Percentiles rank a stretch among this genome's conserved stretches.
phyloP scores from a whole-genome alignment of 2,329 filamentous ascomycete genomes.

The Colletotrichum sp. region DNA sequence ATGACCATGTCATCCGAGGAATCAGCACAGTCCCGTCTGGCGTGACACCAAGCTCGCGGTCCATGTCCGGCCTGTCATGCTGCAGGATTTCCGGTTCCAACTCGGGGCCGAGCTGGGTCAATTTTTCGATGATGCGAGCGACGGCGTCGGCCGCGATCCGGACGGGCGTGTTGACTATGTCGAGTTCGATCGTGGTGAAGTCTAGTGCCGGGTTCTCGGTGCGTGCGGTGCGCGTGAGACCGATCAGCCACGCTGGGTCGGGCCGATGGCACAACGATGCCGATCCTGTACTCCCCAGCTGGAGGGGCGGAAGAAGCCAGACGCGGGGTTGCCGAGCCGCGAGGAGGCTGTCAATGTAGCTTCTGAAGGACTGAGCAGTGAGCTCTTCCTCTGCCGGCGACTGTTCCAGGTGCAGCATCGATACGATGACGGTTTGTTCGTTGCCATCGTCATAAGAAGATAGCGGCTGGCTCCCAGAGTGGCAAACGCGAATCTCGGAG shows the following conservation, averaged over 20 bases:
- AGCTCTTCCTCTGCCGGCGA: background rate
- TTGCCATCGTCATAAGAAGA: background rate
- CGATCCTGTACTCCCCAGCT: background rate
- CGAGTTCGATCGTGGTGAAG: conserved; percentile 34
- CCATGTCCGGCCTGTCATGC: background rate
- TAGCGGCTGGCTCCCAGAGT: background rate
- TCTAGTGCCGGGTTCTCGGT: conserved; percentile 27
- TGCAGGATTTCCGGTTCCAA: background rate
- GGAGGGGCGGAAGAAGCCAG: background rate
- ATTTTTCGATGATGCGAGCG: background rate
- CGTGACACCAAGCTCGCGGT: background rate
- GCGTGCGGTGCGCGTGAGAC: conserved; percentile 31
- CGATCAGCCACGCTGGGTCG: conserved; percentile 30
- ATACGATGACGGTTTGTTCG: background rate
- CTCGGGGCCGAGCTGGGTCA: background rate
- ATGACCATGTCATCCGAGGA: background rate
- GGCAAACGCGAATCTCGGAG: background rate
- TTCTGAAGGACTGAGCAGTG: background rate
- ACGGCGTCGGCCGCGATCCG: background rate
- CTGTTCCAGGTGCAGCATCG: background rate
- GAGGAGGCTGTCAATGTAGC: background rate
- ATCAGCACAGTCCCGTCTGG: background rate
- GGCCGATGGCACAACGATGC: conserved; percentile 12
- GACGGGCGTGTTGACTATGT: background rate
- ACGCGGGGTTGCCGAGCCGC: background rate